Evolutionary conservation across 176 grass and related monocot genomes (phyloP), one percentile per base, ranked within the genome.

Genomic region (Secale cereale): DNA sequence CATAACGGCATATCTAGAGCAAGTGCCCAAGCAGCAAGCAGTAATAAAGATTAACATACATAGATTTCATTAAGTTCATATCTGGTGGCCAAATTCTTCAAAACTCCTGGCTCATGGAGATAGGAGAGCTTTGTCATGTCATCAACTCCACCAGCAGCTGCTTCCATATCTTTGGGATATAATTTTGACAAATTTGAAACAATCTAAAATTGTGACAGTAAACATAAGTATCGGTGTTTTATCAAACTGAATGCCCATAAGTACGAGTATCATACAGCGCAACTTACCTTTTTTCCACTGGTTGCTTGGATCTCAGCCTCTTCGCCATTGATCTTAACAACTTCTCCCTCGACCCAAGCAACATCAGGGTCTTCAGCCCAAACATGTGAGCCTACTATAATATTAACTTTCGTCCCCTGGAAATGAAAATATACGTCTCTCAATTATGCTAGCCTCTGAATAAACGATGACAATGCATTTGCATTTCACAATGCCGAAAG

Each of bases 31-130:
- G 17, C 28, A 78, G 28, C 65, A 32, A 76, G 81, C 8, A 56
- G 31, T 68, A 39, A 22, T 31, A 52, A 81, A 63, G n/a, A 31
- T 57, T 69, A 64, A 37, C 93, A 73, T 95, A 98, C 96, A 86
- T 99, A 99, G 23, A 99, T 99, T 92, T 99, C 97, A 87, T 96
- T 99, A n/a, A 99, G 93, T 74, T 96, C 91, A 52, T 96, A 99
- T 99, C 97, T 94, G 15, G 80, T 88, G 8, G 91, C 71, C 79
- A 99, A 85, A 87, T 99, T 99, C 87, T 94, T 86, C 37, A 99
- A 73, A 75, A 99, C 97, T 86, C 97, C 97, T 85, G 93, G 93
- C 81, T 99, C 97, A 64, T 99, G 97, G 65, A 99, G 90, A 77
- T 99, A 99, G 30, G 97, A 99, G 30, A 99, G 91, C 32, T 99